Conservation (phyloP, 805 yeast genomes). For the Cyberlindnera misumaiensis region DNA sequence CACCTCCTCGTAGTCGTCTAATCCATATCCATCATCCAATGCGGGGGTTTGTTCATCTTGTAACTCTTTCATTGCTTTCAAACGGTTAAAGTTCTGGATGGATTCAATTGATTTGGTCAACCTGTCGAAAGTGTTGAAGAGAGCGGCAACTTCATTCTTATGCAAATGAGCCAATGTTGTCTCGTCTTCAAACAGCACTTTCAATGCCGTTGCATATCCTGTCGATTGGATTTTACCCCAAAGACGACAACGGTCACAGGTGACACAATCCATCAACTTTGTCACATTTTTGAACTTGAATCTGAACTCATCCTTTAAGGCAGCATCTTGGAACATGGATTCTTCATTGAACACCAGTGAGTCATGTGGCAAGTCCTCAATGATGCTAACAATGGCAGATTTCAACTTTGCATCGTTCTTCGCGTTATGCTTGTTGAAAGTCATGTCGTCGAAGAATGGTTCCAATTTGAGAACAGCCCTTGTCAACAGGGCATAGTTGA, state of each 20-base stretch:
- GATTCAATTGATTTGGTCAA: constrained; percentile 78
- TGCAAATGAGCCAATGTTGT: constrained; percentile 49
- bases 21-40: constrained; percentile 8
- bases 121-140: constrained; percentile 88
- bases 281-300: constrained; percentile 83
- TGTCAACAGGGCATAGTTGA: constrained; percentile 83
- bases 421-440: constrained; percentile 37
- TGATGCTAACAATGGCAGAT: constrained; percentile 28
- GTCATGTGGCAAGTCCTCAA: constrained; percentile 19
- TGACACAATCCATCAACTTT: constrained; percentile 95
- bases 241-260: constrained; percentile 93
- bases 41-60: constrained; percentile 3
- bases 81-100: constrained; percentile 58
- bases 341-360: constrained; percentile 43
- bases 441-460: constrained; percentile 43
- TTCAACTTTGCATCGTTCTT: constrained; percentile 40
- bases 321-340: constrained; percentile 39
- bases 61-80: constrained; percentile 31
- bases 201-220: constrained; percentile 95
- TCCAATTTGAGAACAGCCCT: constrained; percentile 70
- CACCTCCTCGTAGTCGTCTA: constrained; percentile 1
- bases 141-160: constrained; percentile 81
- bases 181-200: constrained; percentile 71
- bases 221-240: constrained; percentile 98
- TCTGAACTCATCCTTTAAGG: constrained; percentile 82